Evolutionary conservation across 2,329 filamentous ascomycete species (phyloP).

Genomic region (Fusarium nelsonii): DNA sequence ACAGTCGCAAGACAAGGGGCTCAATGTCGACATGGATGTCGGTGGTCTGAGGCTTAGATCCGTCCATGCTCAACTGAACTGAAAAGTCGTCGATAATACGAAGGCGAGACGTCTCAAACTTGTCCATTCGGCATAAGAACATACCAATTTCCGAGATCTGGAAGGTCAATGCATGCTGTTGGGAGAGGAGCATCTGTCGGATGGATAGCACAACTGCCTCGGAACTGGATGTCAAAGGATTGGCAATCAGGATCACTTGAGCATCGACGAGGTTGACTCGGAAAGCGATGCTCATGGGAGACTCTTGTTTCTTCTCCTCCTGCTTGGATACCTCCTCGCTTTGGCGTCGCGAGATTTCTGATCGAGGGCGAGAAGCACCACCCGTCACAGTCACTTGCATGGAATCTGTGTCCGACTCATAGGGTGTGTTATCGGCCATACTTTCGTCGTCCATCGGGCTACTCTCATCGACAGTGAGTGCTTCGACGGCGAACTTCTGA

Average conservation of each 20-base stretch:
- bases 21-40: conserved; percentile 91
- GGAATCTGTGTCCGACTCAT: conserved; percentile 71
- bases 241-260: conserved; percentile 95
- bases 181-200: conserved; percentile 91
- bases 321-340: conserved; percentile 37
- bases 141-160: conserved; percentile 96
- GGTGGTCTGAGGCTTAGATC: conserved; percentile 70
- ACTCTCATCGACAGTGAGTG: conserved; percentile 72
- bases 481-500: conserved; percentile 82
- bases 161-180: conserved; percentile 93
- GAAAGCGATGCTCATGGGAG: conserved; percentile 81
- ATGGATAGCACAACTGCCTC: conserved; percentile 96
- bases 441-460: conserved; percentile 64
- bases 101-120: conserved; percentile 89
- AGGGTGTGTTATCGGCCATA: conserved; percentile 64
- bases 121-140: conserved; percentile 99
- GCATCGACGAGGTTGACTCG: conserved; percentile 95
- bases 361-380: conserved; percentile 50
- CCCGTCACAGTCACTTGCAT: conserved; percentile 62
- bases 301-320: conserved; percentile 41
- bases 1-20: conserved; percentile 89
- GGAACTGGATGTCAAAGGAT: conserved; percentile 87
- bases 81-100: conserved; percentile 98
- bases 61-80: conserved; percentile 88
- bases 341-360: conserved; percentile 47